Evolutionary conservation across 345 rosid species (phyloP), one percentile per base, ranked within the genome.

Genomic region (Stellera chamaejasme): DNA sequence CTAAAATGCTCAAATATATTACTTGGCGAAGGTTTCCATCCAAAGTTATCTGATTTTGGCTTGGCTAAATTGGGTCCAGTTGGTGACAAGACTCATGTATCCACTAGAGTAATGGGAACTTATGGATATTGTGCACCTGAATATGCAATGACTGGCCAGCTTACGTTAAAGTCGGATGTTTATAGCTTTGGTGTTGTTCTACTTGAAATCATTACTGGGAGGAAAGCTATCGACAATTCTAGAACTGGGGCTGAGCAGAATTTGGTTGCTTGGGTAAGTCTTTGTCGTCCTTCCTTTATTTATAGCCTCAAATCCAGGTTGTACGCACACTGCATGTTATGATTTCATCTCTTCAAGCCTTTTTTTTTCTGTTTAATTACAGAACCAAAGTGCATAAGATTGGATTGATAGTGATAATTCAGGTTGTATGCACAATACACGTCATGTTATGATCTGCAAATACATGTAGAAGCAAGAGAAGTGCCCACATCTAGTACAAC

Each of bases 121-220:
- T 80, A 77, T 50, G 89, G 89, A 52, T 83, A 83, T 50, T 83
- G 89, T 58, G 89, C 89, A 11, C 89, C 89, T n/a, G 89, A 83
- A 61, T 83, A 83, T 71, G 90, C 90, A 60, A 80, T 83, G 90
- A 83, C 90, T 0, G 90, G 90, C 25, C 90, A 84, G 72, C 90
- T 84, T 36, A 81, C 91, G 0, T 59, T 84, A 66, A 84, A 84
- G 61, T 84, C 85, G 3, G 83, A 84, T 27, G 85, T 81, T 7
- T 84, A 84, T 13, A 84, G 87, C 61, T 84, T 79, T 14, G 85
- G 91, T 7, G 85, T 84, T 49, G 91, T 84, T 49, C 53, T 84
- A 56, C 57, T 84, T 27, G 92, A 84, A 69, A 81, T 84, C 48
- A 81, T 84, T 36, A 81, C 88, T 0, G 91, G 88, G 9, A 76